A percentile compares a stretch with the other conserved stretches of the same genome.
These are phyloP conservation scores for Boechera stricta DNA, from an alignment of 345 rosid species.

Conservation along the genomic window DNA sequence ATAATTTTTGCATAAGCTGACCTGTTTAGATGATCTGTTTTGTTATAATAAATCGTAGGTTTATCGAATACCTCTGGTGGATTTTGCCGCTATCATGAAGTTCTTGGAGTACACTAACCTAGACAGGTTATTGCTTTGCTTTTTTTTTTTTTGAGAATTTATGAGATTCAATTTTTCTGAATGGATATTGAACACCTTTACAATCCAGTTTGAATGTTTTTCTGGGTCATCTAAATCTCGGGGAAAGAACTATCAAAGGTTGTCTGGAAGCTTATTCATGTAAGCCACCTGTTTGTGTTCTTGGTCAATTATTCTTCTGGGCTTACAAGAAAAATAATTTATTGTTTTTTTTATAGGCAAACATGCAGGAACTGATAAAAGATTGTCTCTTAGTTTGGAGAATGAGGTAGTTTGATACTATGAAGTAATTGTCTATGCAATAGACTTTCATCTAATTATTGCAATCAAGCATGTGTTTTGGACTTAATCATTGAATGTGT, in stretches of 20 bases:
- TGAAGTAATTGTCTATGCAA: background rate
- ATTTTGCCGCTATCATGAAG: slow-evolving; percentile 58
- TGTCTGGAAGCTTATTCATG: slow-evolving; percentile 89
- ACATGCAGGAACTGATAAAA: slow-evolving; percentile 89
- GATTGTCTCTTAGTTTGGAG: slow-evolving; percentile 87
- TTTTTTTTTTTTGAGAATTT: background rate
- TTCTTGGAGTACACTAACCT: slow-evolving; percentile 86
- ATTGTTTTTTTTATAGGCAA: slow-evolving; percentile 58
- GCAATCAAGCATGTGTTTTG: slow-evolving; percentile 10
- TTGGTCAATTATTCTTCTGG: slow-evolving; percentile 1
- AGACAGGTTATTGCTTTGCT: slow-evolving; percentile 17
- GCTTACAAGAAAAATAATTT: background rate
- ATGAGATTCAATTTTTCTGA: background rate
- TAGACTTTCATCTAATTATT: slow-evolving; percentile 13
- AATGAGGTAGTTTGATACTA: slow-evolving; percentile 62
- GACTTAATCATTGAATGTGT: slow-evolving; percentile 10
- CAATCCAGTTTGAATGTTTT: slow-evolving; percentile 69
- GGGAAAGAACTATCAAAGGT: slow-evolving; percentile 81
- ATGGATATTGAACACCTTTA: background rate
- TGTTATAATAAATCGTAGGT: background rate
- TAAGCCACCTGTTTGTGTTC: slow-evolving; percentile 49
- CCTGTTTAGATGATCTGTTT: background rate
- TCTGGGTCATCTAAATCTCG: slow-evolving; percentile 68
- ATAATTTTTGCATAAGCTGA: slow-evolving; percentile 22
- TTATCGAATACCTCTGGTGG: background rate